phyloP scores from a whole-genome alignment of 1,139 yeast genomes.

The Blastobotrys persicus region DNA sequence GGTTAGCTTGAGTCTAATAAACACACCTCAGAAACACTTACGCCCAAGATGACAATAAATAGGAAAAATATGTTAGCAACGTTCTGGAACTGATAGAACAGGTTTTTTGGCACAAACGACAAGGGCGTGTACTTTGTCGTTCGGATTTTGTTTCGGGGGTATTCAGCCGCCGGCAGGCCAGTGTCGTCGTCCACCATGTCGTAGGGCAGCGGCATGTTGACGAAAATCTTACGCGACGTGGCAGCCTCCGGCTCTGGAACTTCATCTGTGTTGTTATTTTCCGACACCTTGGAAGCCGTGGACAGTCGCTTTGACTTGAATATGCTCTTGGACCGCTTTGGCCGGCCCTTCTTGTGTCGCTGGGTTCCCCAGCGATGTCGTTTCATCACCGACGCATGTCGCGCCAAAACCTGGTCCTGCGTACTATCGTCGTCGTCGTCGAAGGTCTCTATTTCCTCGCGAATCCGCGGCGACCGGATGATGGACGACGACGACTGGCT shows the following conservation, averaged over 20 bases:
- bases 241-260: not conserved
- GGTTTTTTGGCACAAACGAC: constrained; percentile 80
- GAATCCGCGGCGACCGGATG: constrained; percentile 4
- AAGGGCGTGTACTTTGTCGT: constrained; percentile 91
- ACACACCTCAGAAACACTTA: constrained; percentile 3
- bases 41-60: constrained; percentile 72
- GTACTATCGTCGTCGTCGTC: constrained; percentile 3
- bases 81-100: constrained; percentile 72
- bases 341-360: constrained; percentile 67
- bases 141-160: constrained; percentile 82
- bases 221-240: constrained; percentile 36
- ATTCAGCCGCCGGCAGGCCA: constrained; percentile 38
- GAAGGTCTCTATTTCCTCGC: not conserved
- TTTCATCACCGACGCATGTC: no score
- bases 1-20: constrained; percentile 12
- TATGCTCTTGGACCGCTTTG: constrained; percentile 31
- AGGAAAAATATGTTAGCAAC: constrained; percentile 85
- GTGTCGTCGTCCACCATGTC: constrained; percentile 56
- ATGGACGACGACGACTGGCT: constrained; percentile 4
- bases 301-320: constrained; percentile 23
- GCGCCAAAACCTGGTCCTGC: no score
- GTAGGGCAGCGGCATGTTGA: constrained; percentile 66
- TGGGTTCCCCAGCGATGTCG: constrained; percentile 83
- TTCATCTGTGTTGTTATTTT: constrained; percentile 1
- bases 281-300: constrained; percentile 3